Evolutionary conservation across 164 flowering plant species (phyloP).

Genomic region (Warburgia ugandensis): DNA sequence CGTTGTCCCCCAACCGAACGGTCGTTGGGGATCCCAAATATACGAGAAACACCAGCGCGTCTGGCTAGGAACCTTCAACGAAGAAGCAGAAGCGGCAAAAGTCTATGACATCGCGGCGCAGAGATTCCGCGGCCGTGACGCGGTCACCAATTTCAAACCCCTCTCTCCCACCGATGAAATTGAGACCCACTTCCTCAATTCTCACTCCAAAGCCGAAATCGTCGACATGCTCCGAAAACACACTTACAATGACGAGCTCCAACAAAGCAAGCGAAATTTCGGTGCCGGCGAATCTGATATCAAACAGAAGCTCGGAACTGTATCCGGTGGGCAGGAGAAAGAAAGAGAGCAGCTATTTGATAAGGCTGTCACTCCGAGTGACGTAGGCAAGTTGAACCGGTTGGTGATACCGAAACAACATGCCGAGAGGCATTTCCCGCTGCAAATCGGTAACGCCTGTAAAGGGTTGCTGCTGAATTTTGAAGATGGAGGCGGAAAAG

Average conservation of each 20-base stretch:
- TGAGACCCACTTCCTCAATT: slow-evolving; percentile 43
- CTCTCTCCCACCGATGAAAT: slow-evolving; percentile 27
- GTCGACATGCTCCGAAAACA: slow-evolving; percentile 93
- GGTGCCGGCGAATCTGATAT: no score
- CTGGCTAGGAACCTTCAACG: slow-evolving; percentile 93
- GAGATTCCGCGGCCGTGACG: slow-evolving; percentile 84
- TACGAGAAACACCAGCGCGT: slow-evolving; percentile 97
- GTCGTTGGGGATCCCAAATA: slow-evolving; percentile 98
- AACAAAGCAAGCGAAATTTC: slow-evolving; percentile 50
- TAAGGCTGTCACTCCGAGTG: slow-evolving; percentile 91
- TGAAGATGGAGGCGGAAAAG: slow-evolving; percentile 62
- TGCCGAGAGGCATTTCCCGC: slow-evolving; percentile 82
- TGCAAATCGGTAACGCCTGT: slow-evolving; percentile 32
- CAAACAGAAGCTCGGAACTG: no score
- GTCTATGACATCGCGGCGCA: slow-evolving; percentile 89
- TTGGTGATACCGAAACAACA: slow-evolving; percentile 90
- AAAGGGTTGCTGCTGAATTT: slow-evolving; percentile 65
- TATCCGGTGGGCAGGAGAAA: slow-evolving; percentile 10
- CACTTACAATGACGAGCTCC: slow-evolving; percentile 75
- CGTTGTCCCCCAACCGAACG: slow-evolving; percentile 94
- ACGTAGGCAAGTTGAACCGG: slow-evolving; percentile 90
- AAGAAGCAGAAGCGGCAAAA: slow-evolving; percentile 71
- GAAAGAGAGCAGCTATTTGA: slow-evolving; percentile 63
- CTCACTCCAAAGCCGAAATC: slow-evolving; percentile 79
- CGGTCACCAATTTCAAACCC: slow-evolving; percentile 77